Base-by-base conservation (phyloP, 257 asterid species). In the Nemophila menziesii region DNA sequence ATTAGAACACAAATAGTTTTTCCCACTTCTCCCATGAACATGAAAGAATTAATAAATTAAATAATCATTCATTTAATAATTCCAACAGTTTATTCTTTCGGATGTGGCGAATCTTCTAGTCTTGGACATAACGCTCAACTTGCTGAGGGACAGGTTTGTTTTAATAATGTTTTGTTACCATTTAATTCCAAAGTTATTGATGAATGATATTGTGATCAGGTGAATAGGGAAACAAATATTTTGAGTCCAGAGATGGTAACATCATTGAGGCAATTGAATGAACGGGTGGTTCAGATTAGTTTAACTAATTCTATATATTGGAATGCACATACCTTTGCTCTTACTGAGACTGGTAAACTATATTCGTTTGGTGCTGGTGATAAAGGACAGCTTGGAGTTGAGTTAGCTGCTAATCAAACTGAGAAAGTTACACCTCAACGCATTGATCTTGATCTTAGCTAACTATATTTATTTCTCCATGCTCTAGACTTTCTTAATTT, bases 301-400 rank as follows among this genome's bases (percentile, higher is more conserved):
- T 94, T 79, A 55, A 86, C 99, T 8, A 92, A 85, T 53, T 79
- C 95, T n/a, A 67, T 86, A 50, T 77, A 82, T 38, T 92, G 96
- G 99, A 82, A 79, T 15, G 96, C 99, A 13, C 99, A 92, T 46
- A 92, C 99, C 3, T 85, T 92, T 36, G 95, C 96, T 0, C 94
- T 92, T 13, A 86, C 99, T 0, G 95, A 86, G 49, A 69, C 92
- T 0, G 92, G 78, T 58, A 82, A 85, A 71, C 77, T 92, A 4
- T 92, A 77, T 29, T 94, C 96, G 4, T 92, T 92, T 43, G 99
- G 99, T 8, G 79, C 96, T 1, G 99, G 99, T 20, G 96, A 92
- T 62, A 77, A 82, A 61, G 99, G 99, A 22, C 99, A 92, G 72
- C 79, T 92, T 5, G 99, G 99, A 0, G 75, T 92, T 4, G 82